A percentile compares a stretch with the other conserved stretches of the same genome.
Evolutionary conservation across 768 basidiomycete species (phyloP).

Genomic region (Rhizopogon vinicolor): DNA sequence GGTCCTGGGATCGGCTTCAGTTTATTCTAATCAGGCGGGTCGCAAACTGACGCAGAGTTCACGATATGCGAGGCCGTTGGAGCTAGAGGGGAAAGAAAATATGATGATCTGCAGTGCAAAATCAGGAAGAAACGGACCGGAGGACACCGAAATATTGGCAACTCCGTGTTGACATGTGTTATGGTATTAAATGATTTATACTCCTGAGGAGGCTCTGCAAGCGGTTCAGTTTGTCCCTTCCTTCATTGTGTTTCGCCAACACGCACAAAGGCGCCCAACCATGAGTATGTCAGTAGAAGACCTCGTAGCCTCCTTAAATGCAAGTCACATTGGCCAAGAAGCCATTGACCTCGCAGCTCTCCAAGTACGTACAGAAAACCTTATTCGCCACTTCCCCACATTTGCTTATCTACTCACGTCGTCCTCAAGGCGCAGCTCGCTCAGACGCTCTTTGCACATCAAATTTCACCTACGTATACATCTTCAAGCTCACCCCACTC

Average conservation of each 20-base stretch:
- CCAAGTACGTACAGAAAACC: slow-evolving; percentile 29
- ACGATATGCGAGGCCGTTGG: too few relatives aligned
- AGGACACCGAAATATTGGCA: neutral
- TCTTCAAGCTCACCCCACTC: slow-evolving; percentile 12
- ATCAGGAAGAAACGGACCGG: neutral
- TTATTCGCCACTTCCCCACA: slow-evolving; percentile 10
- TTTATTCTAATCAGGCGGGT: too few relatives aligned
- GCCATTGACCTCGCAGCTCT: slow-evolving; percentile 45
- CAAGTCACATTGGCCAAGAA: slow-evolving; percentile 49
- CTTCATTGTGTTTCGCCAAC: slow-evolving; percentile 4
- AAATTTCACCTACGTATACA: slow-evolving; percentile 16
- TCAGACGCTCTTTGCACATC: slow-evolving; percentile 37
- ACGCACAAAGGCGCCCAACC: slow-evolving; percentile 4
- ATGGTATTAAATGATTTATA: slow-evolving; percentile 1
- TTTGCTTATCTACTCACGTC: slow-evolving; percentile 13
- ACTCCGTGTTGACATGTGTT: neutral
- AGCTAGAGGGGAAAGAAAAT: too few relatives aligned
- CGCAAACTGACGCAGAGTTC: too few relatives aligned
- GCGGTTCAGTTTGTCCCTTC: slow-evolving; percentile 1
- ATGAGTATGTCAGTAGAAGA: slow-evolving; percentile 49
- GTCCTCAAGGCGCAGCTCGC: slow-evolving; percentile 37
- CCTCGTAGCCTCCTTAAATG: slow-evolving; percentile 42
- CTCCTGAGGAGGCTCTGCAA: slow-evolving; percentile 3
- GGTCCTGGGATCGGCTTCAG: neutral
- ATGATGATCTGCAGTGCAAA: neutral